phyloP scores from a whole-genome alignment of 2,329 filamentous ascomycete species.

The Aspergillus carbonarius region DNA sequence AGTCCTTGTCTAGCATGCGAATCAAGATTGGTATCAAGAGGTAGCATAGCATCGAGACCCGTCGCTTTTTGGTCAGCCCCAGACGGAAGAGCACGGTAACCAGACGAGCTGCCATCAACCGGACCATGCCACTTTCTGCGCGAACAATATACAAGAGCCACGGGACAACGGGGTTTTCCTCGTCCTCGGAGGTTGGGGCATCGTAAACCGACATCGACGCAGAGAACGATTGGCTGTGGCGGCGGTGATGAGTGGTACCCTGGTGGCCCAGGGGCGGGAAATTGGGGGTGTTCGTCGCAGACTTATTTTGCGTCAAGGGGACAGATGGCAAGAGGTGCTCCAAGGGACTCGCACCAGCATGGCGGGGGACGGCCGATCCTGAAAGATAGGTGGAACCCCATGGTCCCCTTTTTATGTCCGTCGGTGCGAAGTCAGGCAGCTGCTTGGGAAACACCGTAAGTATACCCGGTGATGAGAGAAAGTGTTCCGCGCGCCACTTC shows the following conservation, averaged over 20 bases:
- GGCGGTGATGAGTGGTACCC: slow-evolving; percentile 30
- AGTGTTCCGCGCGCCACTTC: slow-evolving; percentile 70
- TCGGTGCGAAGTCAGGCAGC: slow-evolving; percentile 52
- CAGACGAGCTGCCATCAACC: slow-evolving; percentile 68
- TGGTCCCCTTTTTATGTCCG: slow-evolving; percentile 50
- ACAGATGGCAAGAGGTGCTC: slow-evolving; percentile 63
- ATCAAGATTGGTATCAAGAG: slow-evolving; percentile 70
- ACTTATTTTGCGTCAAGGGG: slow-evolving; percentile 35
- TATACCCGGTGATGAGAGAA: slow-evolving; percentile 67
- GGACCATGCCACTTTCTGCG: slow-evolving; percentile 56
- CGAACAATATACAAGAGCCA: slow-evolving; percentile 69
- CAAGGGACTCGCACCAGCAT: slow-evolving; percentile 55
- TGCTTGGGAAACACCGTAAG: slow-evolving; percentile 65
- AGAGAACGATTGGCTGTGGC: slow-evolving; percentile 37
- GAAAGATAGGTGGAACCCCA: slow-evolving; percentile 57
- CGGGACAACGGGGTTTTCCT: slow-evolving; percentile 69
- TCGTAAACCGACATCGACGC: slow-evolving; percentile 35
- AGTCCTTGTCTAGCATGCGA: slow-evolving; percentile 60
- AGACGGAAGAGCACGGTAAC: slow-evolving; percentile 69
- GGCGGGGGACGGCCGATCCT: slow-evolving; percentile 50
- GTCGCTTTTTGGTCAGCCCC: slow-evolving; percentile 62
- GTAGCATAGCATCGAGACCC: slow-evolving; percentile 64
- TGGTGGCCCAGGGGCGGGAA: slow-evolving; percentile 57
- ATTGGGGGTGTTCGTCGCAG: slow-evolving; percentile 37
- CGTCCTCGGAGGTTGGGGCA: slow-evolving; percentile 54